Evolutionary conservation across 495 filamentous ascomycete species (phyloP).

Genomic region (Hypomontagnella monticulosa): DNA sequence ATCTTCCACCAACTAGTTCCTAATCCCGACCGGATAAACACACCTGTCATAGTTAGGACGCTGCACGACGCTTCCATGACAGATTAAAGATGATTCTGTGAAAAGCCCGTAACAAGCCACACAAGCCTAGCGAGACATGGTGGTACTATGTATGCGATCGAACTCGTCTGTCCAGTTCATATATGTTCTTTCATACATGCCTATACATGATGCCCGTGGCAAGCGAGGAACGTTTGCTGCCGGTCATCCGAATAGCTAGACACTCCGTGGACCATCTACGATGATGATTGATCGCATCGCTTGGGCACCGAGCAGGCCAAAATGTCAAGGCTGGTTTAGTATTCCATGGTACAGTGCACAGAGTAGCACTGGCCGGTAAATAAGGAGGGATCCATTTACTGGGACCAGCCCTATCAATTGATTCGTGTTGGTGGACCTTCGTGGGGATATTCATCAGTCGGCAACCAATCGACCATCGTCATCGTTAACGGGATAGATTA

Average conservation of each 20-base stretch:
- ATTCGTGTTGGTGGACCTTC: constrained; percentile 28
- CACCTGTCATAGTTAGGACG: constrained; percentile 3
- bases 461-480: constrained; percentile 24
- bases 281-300: constrained; percentile 6
- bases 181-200: too few relatives aligned
- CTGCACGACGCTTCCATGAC: constrained; percentile 7
- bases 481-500: constrained; percentile 24
- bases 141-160: background rate
- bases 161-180: too few relatives aligned
- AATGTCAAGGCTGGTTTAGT: constrained; percentile 1
- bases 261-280: background rate
- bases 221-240: background rate
- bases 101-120: constrained; percentile 2
- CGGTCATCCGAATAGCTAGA: constrained; percentile 22
- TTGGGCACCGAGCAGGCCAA: constrained; percentile 8
- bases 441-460: constrained; percentile 19
- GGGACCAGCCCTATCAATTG: constrained; percentile 40
- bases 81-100: constrained; percentile 11
- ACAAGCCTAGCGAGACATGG: background rate
- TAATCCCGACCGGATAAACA: background rate
- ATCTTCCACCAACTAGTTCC: background rate
- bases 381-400: constrained; percentile 24
- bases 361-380: constrained; percentile 12
- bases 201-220: too few relatives aligned
- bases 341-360: constrained; percentile 3